Percentiles rank a stretch among this genome's conserved stretches.
Conservation (phyloP, 2,329 filamentous ascomycete genomes). For the Trichophyton verrucosum region DNA sequence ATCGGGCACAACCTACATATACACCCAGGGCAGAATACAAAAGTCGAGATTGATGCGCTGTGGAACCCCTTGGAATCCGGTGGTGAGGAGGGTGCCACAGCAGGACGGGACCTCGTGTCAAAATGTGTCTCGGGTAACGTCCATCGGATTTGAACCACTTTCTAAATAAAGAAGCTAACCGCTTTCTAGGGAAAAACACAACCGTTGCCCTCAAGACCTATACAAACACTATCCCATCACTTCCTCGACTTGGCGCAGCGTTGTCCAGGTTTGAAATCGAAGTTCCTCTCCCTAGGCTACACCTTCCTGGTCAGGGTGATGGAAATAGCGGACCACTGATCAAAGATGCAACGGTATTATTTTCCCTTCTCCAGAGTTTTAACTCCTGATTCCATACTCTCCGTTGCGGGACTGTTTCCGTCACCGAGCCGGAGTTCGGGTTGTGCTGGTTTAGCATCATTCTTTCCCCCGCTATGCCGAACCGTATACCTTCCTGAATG, state of each 20-base stretch:
- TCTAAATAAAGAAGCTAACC: constrained; percentile 9
- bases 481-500: background rate
- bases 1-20: constrained; percentile 53
- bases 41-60: constrained; percentile 52
- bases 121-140: constrained; percentile 64
- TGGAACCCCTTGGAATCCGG: constrained; percentile 60
- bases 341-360: constrained; percentile 55
- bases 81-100: constrained; percentile 47
- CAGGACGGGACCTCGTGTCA: constrained; percentile 64
- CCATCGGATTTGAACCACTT: background rate
- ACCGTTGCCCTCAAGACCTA: constrained; percentile 64
- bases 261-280: constrained; percentile 61
- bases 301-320: constrained; percentile 38
- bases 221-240: constrained; percentile 56
- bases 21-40: constrained; percentile 56
- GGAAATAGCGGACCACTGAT: constrained; percentile 51
- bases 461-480: background rate
- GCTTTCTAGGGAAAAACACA: constrained; percentile 55
- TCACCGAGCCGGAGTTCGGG: background rate
- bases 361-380: constrained; percentile 15
- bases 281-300: constrained; percentile 57
- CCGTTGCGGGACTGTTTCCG: background rate
- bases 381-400: background rate
- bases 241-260: constrained; percentile 59
- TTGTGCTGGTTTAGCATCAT: background rate